A percentile compares a stretch with the other conserved stretches of the same genome.
Conservation (phyloP, 208 protist genomes). For the Trypanosoma caninum region DNA sequence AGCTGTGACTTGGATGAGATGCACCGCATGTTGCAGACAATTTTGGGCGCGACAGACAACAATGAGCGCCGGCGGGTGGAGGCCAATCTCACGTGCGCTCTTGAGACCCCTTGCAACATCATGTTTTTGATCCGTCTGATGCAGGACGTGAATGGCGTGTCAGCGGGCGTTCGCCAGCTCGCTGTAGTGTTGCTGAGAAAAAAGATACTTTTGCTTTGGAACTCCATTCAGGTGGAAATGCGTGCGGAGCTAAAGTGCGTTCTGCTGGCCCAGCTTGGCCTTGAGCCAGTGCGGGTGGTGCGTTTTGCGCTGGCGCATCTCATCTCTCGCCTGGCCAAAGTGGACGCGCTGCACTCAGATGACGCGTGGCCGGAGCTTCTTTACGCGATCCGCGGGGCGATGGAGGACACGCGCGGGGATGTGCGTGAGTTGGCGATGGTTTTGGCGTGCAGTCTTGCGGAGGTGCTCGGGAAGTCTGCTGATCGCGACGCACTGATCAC, state of each 20-base stretch:
- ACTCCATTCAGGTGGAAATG: constrained; percentile 28
- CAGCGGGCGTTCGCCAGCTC: constrained; percentile 70
- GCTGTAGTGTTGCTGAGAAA: constrained; percentile 82
- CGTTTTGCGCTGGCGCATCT: constrained; percentile 79
- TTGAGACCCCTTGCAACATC: constrained; percentile 38
- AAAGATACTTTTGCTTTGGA: constrained; percentile 73
- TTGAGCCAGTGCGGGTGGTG: constrained; percentile 59
- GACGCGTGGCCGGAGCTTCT: constrained; percentile 68
- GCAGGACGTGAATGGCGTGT: constrained; percentile 26
- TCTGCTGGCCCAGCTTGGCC: constrained; percentile 58
- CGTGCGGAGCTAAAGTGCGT: constrained; percentile 52
- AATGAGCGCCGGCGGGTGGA: constrained; percentile 63
- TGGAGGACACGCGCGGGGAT: constrained; percentile 44
- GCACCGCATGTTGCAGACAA: constrained; percentile 39
- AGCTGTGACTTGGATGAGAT: constrained; percentile 28
- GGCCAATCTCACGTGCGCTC: constrained; percentile 33
- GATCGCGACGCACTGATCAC: constrained; percentile 29
- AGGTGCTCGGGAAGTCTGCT: constrained; percentile 50
- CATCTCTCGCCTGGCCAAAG: constrained; percentile 66
- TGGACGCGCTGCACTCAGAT: constrained; percentile 35
- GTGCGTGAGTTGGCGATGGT: constrained; percentile 87
- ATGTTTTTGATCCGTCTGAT: constrained; percentile 52
- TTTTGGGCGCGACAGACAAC: constrained; percentile 60
- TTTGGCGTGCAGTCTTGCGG: constrained; percentile 70
- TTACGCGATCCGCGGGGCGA: constrained; percentile 41